Base-by-base conservation (phyloP, 2,329 filamentous ascomycete species). In the Lecanicillium sp. region DNA sequence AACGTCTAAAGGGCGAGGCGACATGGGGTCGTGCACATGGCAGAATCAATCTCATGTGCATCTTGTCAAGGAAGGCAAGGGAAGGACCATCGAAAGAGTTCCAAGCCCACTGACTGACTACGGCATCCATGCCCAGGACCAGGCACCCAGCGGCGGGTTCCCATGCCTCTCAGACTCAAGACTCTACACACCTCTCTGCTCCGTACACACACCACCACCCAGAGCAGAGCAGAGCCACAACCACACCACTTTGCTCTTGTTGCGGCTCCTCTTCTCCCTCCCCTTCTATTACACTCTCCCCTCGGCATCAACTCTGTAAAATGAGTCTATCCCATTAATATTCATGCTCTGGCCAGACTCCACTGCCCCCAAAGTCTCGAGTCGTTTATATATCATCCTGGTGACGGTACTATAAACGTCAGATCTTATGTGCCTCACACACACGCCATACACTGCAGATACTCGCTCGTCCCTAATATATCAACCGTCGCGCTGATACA, bases 11-110 rank as follows among this genome's bases (percentile, higher is more conserved):
- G 32, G n/a, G 32, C 29, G 27, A 29, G 48, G 41, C 36, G 24
- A n/a, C 27, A 47, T 47, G 44, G 44, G 44, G 7, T 32, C 44
- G 17, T 30, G 44, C 24, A 41, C 38, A 41, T 41, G 38, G 37
- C 29, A 35, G 40, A 49, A 49, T 49, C 47, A 49, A 49, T 49
- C 47, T 49, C 46, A 49, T 49, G 47, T 49, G 47, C 47, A 43
- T 44, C 47, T 44, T 29, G 39, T 43, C 45, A 44, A 49, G 47
- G 24, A 36, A 42, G 33, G 26, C 32, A 35, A 35, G 32, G 12
- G 14, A 7, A n/a, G 14, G 14, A n/a, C 40, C 47, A 43, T 43
- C 32, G 39, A 43, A 23, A 32, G 40, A 20, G 32, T 38, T 26
- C 33, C 47, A 30, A 39, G 33, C 40, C 47, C 32, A 43, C 47